Percentiles rank a stretch among this genome's conserved stretches.
Evolutionary conservation across 768 basidiomycete genomes (phyloP).

Genomic region (Lanmaoa rubissima): DNA sequence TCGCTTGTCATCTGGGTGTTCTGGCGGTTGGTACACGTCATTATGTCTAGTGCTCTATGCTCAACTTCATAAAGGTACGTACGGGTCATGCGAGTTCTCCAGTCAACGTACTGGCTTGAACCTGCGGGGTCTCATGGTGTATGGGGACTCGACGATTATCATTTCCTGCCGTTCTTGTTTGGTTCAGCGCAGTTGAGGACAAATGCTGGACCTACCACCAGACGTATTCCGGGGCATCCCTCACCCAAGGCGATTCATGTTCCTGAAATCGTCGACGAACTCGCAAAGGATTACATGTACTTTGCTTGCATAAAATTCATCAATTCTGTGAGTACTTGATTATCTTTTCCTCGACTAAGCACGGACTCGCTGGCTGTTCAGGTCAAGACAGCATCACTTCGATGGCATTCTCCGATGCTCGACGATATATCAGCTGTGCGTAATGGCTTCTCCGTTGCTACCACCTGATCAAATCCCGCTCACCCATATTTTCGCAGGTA

Average conservation of each 20-base stretch:
- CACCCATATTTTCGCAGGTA: constrained; percentile 39
- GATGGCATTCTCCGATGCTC: constrained; percentile 99
- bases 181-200: constrained; percentile 70
- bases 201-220: not conserved
- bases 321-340: constrained; percentile 65
- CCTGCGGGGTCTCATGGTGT: constrained; percentile 99
- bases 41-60: not conserved
- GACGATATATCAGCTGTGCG: constrained; percentile 90
- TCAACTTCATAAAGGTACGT: constrained; percentile 53
- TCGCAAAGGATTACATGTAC: constrained; percentile 92
- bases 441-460: not conserved
- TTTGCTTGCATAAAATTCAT: constrained; percentile 95
- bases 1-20: constrained; percentile 83
- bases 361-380: constrained; percentile 27
- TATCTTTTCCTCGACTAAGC: not conserved
- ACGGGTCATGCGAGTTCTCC: constrained; percentile 77
- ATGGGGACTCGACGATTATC: constrained; percentile 97
- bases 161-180: constrained; percentile 90
- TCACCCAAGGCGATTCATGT: constrained; percentile 93
- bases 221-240: constrained; percentile 59
- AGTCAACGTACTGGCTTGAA: constrained; percentile 96
- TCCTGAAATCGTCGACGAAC: constrained; percentile 87
- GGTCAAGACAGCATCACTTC: constrained; percentile 93
- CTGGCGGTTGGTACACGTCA: constrained; percentile 60
- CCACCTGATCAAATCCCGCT: not conserved